Evolutionary conservation across 495 filamentous ascomycete species (phyloP).

Genomic region (Polyplosphaeria fusca): DNA sequence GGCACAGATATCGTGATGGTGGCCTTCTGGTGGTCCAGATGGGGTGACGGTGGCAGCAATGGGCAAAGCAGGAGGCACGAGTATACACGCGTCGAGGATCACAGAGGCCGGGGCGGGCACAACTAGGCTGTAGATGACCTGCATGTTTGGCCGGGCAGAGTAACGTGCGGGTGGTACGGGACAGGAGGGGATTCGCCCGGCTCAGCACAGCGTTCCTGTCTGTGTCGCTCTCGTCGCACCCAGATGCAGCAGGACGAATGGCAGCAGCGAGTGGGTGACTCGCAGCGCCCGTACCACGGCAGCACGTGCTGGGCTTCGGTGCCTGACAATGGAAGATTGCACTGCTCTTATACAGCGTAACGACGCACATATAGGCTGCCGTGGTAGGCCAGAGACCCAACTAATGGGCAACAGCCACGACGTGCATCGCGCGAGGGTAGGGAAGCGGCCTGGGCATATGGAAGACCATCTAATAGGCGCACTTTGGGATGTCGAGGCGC

Average conservation of each 20-base stretch:
- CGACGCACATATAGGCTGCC: neutral
- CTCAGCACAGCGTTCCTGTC: neutral
- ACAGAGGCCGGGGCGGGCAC: conserved; percentile 25
- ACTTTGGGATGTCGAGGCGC: neutral
- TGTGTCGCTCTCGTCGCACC: neutral
- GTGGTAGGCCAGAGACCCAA: conserved; percentile 2
- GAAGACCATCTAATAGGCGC: conserved; percentile 1
- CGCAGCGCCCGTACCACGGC: conserved; percentile 4
- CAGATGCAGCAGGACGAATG: conserved; percentile 1
- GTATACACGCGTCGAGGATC: conserved; percentile 56
- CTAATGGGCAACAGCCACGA: conserved; percentile 28
- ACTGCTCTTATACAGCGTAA: neutral
- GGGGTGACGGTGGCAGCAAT: conserved; percentile 53
- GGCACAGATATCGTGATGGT: conserved; percentile 51
- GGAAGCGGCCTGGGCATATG: neutral
- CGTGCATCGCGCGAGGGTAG: neutral
- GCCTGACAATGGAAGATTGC: neutral
- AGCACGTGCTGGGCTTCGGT: conserved; percentile 14
- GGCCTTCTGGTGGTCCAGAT: conserved; percentile 48
- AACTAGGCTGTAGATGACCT: conserved; percentile 19
- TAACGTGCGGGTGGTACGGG: conserved; percentile 18
- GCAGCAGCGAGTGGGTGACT: conserved; percentile 6
- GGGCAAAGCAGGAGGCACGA: conserved; percentile 42
- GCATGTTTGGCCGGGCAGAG: conserved; percentile 24
- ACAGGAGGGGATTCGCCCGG: neutral